A percentile compares a stretch with the other conserved stretches of the same genome.
Conservation (phyloP, 1,284 basidiomycete species). For the Schizophyllum amplum region DNA sequence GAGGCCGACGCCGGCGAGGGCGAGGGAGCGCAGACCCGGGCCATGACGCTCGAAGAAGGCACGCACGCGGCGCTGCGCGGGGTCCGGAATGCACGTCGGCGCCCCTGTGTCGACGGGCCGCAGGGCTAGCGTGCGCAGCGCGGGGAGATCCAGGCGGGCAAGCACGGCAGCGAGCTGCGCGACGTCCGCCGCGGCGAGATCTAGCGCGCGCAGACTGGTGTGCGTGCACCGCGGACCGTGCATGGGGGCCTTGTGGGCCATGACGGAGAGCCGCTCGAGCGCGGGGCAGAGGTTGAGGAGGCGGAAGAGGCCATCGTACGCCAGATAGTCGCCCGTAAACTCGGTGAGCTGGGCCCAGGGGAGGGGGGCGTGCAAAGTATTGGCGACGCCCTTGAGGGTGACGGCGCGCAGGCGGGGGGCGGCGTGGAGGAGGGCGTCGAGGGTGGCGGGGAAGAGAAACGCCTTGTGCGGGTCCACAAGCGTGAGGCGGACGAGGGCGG, state of each 20-base stretch:
- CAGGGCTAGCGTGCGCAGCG: neutral
- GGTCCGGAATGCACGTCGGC: neutral
- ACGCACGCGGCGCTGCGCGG: neutral
- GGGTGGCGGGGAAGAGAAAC: neutral
- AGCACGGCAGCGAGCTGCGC: neutral
- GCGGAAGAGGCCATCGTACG: neutral
- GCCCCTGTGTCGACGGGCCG: neutral
- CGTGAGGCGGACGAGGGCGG: neutral
- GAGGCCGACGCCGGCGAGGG: neutral
- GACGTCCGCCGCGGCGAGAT: neutral
- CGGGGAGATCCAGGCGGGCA: neutral
- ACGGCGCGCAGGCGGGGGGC: neutral
- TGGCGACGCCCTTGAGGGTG: conserved; percentile 7
- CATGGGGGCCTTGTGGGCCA: neutral
- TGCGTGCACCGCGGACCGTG: neutral
- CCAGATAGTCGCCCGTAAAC: neutral
- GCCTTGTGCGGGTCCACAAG: neutral
- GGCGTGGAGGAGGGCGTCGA: neutral
- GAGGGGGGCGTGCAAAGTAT: conserved; percentile 8
- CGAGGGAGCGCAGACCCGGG: neutral
- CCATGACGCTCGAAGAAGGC: neutral
- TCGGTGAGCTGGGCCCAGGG: neutral
- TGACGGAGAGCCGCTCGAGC: neutral
- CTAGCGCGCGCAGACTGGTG: neutral
- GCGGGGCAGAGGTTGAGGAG: neutral